Conservation (phyloP, 345 rosid genomes). For the Firmiana major region DNA sequence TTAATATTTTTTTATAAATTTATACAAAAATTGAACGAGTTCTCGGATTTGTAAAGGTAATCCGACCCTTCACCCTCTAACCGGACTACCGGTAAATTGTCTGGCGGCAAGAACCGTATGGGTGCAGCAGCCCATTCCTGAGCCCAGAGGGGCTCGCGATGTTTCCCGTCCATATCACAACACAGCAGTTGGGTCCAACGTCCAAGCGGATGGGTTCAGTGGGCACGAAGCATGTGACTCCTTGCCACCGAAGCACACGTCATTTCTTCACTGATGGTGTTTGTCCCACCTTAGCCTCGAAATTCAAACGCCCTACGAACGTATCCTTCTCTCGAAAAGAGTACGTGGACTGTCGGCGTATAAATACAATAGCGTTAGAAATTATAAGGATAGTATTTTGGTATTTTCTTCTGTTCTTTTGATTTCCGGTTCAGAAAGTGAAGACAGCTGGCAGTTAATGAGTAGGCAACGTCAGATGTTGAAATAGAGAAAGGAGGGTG, state of each 20-base stretch:
- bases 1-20: no score
- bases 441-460: neutral
- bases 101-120: neutral
- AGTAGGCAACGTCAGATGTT: neutral
- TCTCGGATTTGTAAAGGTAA: no score
- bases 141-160: neutral
- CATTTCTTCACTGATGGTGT: neutral
- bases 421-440: no score
- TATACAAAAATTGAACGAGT: no score
- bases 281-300: neutral
- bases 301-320: neutral
- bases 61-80: no score
- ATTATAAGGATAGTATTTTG: neutral
- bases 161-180: neutral
- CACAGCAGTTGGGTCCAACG: neutral
- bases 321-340: neutral
- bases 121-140: neutral
- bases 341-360: slow-evolving; percentile 6
- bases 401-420: no score
- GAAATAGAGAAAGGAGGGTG: neutral
- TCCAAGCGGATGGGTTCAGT: no score
- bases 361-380: neutral
- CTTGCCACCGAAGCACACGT: no score
- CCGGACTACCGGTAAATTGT: neutral
- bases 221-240: no score